A percentile compares a stretch with the other conserved stretches of the same genome.
phyloP scores from a whole-genome alignment of 768 basidiomycete species.

The Leccinum incarnatum region DNA sequence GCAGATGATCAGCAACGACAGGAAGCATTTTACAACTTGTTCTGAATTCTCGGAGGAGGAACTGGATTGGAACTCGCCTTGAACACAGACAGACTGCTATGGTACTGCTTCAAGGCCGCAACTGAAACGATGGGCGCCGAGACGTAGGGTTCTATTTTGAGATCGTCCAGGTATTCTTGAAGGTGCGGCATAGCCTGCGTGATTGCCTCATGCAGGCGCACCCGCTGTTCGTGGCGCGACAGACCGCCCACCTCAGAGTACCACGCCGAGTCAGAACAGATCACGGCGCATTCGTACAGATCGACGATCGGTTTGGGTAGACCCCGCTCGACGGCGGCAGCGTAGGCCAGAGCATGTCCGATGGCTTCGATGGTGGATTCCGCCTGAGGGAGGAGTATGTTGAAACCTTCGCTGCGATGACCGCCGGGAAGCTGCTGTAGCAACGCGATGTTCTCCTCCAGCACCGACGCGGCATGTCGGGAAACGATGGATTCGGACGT shows the following conservation, averaged over 20 bases:
- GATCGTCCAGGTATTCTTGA: slow-evolving; percentile 38
- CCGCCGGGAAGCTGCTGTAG: slow-evolving; percentile 33
- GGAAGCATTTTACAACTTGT: slow-evolving; percentile 31
- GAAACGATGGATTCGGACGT: slow-evolving; percentile 50
- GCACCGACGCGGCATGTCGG: slow-evolving; percentile 43
- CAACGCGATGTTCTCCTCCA: slow-evolving; percentile 46
- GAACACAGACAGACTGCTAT: slow-evolving; percentile 39
- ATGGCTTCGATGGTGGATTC: slow-evolving; percentile 54
- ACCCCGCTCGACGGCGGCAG: slow-evolving; percentile 45
- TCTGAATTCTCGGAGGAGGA: slow-evolving; percentile 37
- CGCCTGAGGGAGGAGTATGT: slow-evolving; percentile 56
- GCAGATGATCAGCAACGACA: neutral
- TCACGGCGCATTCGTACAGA: slow-evolving; percentile 46
- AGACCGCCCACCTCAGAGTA: neutral
- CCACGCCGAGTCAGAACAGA: slow-evolving; percentile 14
- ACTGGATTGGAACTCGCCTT: slow-evolving; percentile 41
- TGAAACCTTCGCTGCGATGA: slow-evolving; percentile 36
- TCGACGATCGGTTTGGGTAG: slow-evolving; percentile 51
- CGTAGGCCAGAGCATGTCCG: slow-evolving; percentile 61
- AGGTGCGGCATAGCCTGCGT: slow-evolving; percentile 28
- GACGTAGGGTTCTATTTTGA: slow-evolving; percentile 50
- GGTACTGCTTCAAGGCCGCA: slow-evolving; percentile 47
- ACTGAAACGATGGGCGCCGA: slow-evolving; percentile 54
- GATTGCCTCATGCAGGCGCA: slow-evolving; percentile 43
- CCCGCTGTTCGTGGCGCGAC: slow-evolving; percentile 41